phyloP scores from a whole-genome alignment of 148 eudicot genomes.

The Rheum nobile region DNA sequence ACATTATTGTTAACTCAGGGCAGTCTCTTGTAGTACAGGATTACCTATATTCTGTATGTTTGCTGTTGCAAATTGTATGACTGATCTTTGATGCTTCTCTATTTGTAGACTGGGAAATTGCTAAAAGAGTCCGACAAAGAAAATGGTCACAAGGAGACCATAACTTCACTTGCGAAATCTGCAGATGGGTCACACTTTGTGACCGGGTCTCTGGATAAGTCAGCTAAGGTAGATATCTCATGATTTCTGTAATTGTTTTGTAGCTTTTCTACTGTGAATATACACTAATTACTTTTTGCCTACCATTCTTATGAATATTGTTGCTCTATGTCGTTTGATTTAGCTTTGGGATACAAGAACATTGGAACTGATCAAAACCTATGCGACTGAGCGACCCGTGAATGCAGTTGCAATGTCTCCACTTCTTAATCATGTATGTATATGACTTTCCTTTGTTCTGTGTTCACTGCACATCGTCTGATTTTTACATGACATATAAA shows the following conservation, averaged over 20 bases:
- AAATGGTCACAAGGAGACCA: conserved; percentile 56
- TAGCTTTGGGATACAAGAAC: conserved; percentile 86
- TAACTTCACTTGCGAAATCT: conserved; percentile 67
- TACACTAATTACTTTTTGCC: not conserved
- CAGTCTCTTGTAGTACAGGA: not conserved
- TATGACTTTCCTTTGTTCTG: no score
- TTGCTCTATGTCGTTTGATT: conserved; percentile 2
- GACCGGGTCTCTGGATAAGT: conserved; percentile 88
- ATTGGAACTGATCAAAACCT: conserved; percentile 69
- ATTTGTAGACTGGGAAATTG: conserved; percentile 65
- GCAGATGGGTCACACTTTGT: conserved; percentile 77
- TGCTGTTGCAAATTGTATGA: not conserved
- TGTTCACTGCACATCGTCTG: not conserved
- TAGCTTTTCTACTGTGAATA: not conserved
- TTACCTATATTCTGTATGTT: not conserved
- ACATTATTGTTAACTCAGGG: not conserved
- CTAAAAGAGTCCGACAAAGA: conserved; percentile 60
- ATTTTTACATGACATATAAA: not conserved
- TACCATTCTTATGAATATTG: not conserved
- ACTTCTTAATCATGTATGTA: conserved; percentile 84
- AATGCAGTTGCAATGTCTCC: conserved; percentile 96
- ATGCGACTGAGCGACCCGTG: conserved; percentile 71
- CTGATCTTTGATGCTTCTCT: not conserved
- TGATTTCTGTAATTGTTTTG: not conserved
- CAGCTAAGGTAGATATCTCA: conserved; percentile 55